phyloP scores from a whole-genome alignment of 768 basidiomycete species.

The Austroboletus festivus region DNA sequence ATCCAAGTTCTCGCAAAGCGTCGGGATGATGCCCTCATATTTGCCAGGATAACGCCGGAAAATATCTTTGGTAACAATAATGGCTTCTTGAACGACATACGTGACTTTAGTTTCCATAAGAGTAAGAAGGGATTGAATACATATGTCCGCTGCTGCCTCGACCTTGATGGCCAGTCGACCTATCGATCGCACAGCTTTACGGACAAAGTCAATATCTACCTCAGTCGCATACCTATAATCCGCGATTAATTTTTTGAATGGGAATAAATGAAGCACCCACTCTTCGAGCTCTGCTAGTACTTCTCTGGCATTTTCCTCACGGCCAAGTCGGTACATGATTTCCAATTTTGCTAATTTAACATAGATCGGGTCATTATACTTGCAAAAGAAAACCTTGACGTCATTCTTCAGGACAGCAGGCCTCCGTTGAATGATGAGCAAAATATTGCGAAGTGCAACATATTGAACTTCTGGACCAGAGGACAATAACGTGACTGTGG shows the following conservation, averaged over 20 bases:
- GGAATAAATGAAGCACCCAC: conserved; percentile 42
- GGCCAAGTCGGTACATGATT: conserved; percentile 96
- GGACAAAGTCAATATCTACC: conserved; percentile 96
- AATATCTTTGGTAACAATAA: conserved; percentile 97
- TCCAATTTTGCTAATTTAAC: conserved; percentile 98
- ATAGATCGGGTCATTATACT: conserved; percentile 99
- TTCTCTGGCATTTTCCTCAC: conserved; percentile 90
- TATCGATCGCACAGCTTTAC: conserved; percentile 96
- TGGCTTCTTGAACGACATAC: conserved; percentile 96
- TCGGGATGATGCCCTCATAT: conserved; percentile 96
- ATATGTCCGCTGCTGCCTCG: conserved; percentile 79
- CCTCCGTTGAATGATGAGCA: conserved; percentile 94
- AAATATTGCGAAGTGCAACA: conserved; percentile 92
- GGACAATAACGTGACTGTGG: conserved; percentile 84
- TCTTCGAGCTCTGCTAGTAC: conserved; percentile 95
- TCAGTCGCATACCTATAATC: conserved; percentile 88
- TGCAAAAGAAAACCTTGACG: conserved; percentile 99
- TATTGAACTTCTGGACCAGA: conserved; percentile 99
- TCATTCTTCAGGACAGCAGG: conserved; percentile 93
- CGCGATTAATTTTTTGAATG: not conserved
- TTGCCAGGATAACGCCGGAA: conserved; percentile 95
- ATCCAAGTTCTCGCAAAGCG: conserved; percentile 89
- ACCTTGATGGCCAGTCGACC: conserved; percentile 99
- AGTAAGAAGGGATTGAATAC: conserved; percentile 80
- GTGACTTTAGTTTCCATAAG: conserved; percentile 91